Conservation (phyloP, 108 stramenopile genomes). For the Stephanodiscus minutulus region DNA sequence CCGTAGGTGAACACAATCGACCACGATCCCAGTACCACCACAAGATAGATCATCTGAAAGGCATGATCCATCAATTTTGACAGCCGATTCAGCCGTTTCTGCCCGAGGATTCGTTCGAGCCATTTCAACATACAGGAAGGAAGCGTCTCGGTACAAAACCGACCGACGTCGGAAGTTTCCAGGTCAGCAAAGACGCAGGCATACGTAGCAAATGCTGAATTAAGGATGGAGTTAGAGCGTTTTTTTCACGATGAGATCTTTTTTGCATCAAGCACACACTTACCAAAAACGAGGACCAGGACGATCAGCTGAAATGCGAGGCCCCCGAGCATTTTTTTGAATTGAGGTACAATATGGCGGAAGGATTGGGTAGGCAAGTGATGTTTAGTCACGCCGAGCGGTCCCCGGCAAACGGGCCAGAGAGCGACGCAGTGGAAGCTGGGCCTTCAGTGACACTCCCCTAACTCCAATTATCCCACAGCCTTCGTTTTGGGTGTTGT, state of each 20-base stretch:
- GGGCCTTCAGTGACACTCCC: too few relatives aligned
- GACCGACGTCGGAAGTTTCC: slow-evolving; percentile 20
- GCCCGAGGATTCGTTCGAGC: slow-evolving; percentile 22
- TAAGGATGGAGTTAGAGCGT: not conserved
- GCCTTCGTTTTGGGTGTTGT: too few relatives aligned
- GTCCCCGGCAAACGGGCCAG: too few relatives aligned
- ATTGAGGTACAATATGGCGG: too few relatives aligned
- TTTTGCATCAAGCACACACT: not conserved
- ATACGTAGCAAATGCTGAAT: slow-evolving; percentile 22
- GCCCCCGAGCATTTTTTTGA: not conserved
- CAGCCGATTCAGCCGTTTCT: not conserved
- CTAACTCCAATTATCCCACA: too few relatives aligned
- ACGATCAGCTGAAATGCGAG: slow-evolving; percentile 2
- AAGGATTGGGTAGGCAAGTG: too few relatives aligned
- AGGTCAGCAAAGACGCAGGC: slow-evolving; percentile 43
- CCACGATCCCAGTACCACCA: slow-evolving; percentile 80
- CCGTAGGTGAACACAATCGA: slow-evolving; percentile 67
- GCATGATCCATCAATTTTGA: slow-evolving; percentile 23
- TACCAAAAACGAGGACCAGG: slow-evolving; percentile 1
- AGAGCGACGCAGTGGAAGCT: too few relatives aligned
- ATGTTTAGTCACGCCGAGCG: too few relatives aligned
- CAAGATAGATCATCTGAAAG: slow-evolving; percentile 44
- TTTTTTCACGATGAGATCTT: not conserved
- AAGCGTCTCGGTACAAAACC: slow-evolving; percentile 21
- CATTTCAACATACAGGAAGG: slow-evolving; percentile 13